These are phyloP conservation scores for Haplographium delicatum DNA, from an alignment of 495 filamentous ascomycete genomes.

Conservation along the genomic window DNA sequence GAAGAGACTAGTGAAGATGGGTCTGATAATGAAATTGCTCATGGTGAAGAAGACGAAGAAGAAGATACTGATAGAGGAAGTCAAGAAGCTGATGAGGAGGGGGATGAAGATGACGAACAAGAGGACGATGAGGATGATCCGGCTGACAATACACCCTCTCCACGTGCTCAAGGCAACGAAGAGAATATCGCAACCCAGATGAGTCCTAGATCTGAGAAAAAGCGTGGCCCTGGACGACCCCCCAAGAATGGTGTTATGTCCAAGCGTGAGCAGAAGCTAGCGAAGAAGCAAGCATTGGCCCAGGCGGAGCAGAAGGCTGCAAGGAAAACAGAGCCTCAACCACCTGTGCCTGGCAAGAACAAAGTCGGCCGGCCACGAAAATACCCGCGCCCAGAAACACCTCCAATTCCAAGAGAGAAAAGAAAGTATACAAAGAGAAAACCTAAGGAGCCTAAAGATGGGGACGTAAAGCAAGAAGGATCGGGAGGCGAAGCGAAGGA, in stretches of 20 bases:
- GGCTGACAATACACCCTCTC: constrained; percentile 1
- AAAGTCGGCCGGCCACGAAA: constrained; percentile 58
- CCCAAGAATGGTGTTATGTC: constrained; percentile 93
- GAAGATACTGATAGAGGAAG: constrained; percentile 7
- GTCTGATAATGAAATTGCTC: constrained; percentile 23
- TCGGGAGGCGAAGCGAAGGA: constrained; percentile 46
- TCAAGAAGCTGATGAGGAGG: constrained; percentile 15
- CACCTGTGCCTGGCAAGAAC: constrained; percentile 45
- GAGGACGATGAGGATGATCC: constrained; percentile 26
- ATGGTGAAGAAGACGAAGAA: constrained; percentile 22
- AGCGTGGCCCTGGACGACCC: constrained; percentile 79
- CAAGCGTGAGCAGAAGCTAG: constrained; percentile 67
- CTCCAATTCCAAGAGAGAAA: constrained; percentile 58
- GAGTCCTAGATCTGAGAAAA: constrained; percentile 41
- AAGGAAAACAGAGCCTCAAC: constrained; percentile 24
- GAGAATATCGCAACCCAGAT: constrained; percentile 26
- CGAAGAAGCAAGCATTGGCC: constrained; percentile 51
- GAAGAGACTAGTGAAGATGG: constrained; percentile 48
- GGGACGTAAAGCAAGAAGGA: constrained; percentile 37
- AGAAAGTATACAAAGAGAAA: constrained; percentile 76
- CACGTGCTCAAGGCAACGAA: constrained; percentile 35
- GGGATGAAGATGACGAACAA: constrained; percentile 1
- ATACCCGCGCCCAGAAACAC: constrained; percentile 49
- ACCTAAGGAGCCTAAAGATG: constrained; percentile 52
- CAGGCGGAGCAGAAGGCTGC: not conserved